Evolutionary conservation across 176 grass and related monocot genomes (phyloP).

Genomic region (Carex pumila): DNA sequence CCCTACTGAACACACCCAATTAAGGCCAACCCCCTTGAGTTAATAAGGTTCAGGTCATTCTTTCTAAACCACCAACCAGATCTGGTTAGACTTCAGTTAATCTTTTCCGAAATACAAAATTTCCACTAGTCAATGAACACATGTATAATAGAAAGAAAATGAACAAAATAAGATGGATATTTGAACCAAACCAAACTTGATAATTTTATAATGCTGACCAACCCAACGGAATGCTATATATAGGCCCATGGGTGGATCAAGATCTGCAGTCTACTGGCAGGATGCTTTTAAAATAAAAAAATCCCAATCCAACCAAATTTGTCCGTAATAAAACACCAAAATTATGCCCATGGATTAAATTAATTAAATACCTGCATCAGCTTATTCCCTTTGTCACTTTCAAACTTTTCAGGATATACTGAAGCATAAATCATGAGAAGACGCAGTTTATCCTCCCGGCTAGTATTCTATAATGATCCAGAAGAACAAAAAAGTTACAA

Average conservation of each 20-base stretch:
- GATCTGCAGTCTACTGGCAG: background rate
- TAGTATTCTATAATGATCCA: slow-evolving; percentile 56
- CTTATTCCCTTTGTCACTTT: slow-evolving; percentile 75
- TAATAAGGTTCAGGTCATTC: background rate
- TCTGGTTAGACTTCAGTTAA: background rate
- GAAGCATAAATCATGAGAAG: slow-evolving; percentile 80
- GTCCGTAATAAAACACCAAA: background rate
- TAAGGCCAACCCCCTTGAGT: slow-evolving; percentile 1
- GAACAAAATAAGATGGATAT: background rate
- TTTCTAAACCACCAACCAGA: background rate
- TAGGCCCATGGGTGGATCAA: background rate
- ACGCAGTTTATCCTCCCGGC: slow-evolving; percentile 85
- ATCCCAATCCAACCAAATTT: background rate
- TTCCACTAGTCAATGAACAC: background rate
- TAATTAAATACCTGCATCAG: slow-evolving; percentile 56
- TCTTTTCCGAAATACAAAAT: background rate
- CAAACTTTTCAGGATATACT: slow-evolving; percentile 76
- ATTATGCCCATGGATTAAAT: background rate
- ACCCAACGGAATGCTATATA: background rate
- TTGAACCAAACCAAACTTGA: background rate
- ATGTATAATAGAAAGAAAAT: background rate
- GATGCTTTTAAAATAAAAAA: background rate
- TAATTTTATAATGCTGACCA: background rate
- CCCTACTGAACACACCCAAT: background rate
- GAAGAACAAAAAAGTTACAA: slow-evolving; percentile 22